A percentile compares a stretch with the other conserved stretches of the same genome.
These are phyloP conservation scores for Echinosophora koreensis DNA, from an alignment of 306 rosid genomes.

Conservation along the genomic window DNA sequence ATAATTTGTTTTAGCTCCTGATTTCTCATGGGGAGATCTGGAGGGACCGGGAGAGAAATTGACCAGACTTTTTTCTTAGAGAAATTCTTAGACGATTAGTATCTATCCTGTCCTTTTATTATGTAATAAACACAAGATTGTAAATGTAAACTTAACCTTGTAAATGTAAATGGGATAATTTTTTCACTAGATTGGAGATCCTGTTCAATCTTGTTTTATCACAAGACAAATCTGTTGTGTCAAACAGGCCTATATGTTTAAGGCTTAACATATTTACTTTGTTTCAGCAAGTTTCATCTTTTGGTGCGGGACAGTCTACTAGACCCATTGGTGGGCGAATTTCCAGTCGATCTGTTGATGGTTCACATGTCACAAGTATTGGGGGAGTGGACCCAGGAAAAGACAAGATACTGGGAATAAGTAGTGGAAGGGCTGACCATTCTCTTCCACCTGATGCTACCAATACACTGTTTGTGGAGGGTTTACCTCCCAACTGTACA, in stretches of 20 bases:
- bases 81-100: constrained; percentile 17
- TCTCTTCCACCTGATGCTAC: constrained; percentile 96
- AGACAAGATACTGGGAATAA: constrained; percentile 68
- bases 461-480: constrained; percentile 93
- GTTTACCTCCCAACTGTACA: constrained; percentile 87
- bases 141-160: constrained; percentile 30
- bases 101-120: constrained; percentile 3
- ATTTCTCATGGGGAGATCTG: neutral
- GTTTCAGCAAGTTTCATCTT: constrained; percentile 79
- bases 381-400: constrained; percentile 77
- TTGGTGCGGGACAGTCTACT: constrained; percentile 78
- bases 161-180: constrained; percentile 6
- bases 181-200: constrained; percentile 3
- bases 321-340: constrained; percentile 71
- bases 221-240: neutral
- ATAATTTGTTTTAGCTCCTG: constrained; percentile 12
- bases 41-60: neutral
- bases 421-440: constrained; percentile 75
- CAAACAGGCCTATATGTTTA: constrained; percentile 31
- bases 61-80: neutral
- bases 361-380: constrained; percentile 64
- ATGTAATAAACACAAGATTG: constrained; percentile 11
- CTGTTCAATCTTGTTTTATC: constrained; percentile 32
- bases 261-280: constrained; percentile 50
- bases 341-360: constrained; percentile 69